Conservation (phyloP, 352 stramenopile genomes). For the Globisporangium nagaii region DNA sequence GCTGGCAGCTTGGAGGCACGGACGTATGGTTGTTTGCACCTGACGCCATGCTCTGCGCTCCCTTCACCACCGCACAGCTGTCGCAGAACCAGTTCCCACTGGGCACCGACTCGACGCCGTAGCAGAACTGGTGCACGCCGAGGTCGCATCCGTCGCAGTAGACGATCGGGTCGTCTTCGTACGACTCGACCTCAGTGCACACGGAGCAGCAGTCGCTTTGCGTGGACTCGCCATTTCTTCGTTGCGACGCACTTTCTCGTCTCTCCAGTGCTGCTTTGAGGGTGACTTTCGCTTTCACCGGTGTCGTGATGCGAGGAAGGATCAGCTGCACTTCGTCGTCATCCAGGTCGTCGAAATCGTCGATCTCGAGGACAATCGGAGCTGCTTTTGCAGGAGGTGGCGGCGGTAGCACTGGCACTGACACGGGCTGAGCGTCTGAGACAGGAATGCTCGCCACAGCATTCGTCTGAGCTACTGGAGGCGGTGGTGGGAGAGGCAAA, state of each 20-base stretch:
- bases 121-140: slow-evolving; percentile 88
- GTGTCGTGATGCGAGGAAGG: background rate
- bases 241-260: background rate
- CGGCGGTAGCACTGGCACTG: background rate
- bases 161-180: slow-evolving; percentile 87
- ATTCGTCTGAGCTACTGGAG: background rate
- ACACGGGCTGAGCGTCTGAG: background rate
- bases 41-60: background rate
- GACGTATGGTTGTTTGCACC: background rate
- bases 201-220: slow-evolving; percentile 49
- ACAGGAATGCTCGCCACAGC: background rate
- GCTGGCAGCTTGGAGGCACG: slow-evolving; percentile 27
- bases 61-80: slow-evolving; percentile 19
- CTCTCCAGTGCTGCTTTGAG: background rate
- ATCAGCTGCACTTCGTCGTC: background rate
- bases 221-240: background rate
- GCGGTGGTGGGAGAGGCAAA: background rate
- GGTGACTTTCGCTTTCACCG: background rate
- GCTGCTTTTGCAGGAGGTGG: background rate
- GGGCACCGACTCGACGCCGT: slow-evolving; percentile 64
- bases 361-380: slow-evolving; percentile 4
- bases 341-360: slow-evolving; percentile 8
- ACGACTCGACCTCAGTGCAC: slow-evolving; percentile 76
- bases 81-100: slow-evolving; percentile 85
- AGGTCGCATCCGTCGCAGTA: slow-evolving; percentile 88